These are phyloP conservation scores for Verticillium tricorpus DNA, from an alignment of 2,329 filamentous ascomycete species.

Conservation along the genomic window DNA sequence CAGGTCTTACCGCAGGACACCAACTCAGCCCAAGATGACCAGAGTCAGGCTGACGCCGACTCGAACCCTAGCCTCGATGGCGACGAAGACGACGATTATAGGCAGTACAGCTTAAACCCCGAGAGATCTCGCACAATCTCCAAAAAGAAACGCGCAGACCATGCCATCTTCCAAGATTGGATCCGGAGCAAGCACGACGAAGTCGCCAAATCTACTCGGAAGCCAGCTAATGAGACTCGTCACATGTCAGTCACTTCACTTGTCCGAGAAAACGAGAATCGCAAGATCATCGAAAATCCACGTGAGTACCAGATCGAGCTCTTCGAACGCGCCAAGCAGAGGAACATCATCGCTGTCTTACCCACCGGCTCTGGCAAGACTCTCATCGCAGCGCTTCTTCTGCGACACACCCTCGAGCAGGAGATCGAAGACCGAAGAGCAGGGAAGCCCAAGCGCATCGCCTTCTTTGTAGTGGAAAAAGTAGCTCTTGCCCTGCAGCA, in stretches of 20 bases:
- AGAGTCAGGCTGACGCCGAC: constrained; percentile 2
- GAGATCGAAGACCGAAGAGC: constrained; percentile 67
- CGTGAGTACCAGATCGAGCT: constrained; percentile 90
- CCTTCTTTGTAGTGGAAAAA: constrained; percentile 89
- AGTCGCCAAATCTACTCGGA: constrained; percentile 23
- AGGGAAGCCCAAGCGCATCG: constrained; percentile 58
- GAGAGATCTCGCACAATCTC: constrained; percentile 31
- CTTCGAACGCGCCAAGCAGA: constrained; percentile 77
- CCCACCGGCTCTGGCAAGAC: constrained; percentile 97
- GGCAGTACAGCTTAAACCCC: constrained; percentile 23
- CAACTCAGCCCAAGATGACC: background rate
- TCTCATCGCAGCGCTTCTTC: constrained; percentile 83
- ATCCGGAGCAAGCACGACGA: constrained; percentile 29
- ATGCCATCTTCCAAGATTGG: constrained; percentile 43
- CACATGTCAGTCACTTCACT: constrained; percentile 27
- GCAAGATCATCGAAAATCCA: constrained; percentile 67
- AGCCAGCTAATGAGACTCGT: constrained; percentile 19
- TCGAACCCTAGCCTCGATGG: background rate
- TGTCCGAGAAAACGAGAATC: constrained; percentile 29
- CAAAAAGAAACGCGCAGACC: constrained; percentile 44
- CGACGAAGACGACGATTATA: constrained; percentile 13
- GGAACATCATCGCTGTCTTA: constrained; percentile 88
- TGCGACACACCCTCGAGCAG: constrained; percentile 69
- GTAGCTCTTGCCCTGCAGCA: constrained; percentile 91
- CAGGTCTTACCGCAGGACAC: background rate